phyloP scores from a whole-genome alignment of 495 filamentous ascomycete genomes.

The Xylaria telfairii region DNA sequence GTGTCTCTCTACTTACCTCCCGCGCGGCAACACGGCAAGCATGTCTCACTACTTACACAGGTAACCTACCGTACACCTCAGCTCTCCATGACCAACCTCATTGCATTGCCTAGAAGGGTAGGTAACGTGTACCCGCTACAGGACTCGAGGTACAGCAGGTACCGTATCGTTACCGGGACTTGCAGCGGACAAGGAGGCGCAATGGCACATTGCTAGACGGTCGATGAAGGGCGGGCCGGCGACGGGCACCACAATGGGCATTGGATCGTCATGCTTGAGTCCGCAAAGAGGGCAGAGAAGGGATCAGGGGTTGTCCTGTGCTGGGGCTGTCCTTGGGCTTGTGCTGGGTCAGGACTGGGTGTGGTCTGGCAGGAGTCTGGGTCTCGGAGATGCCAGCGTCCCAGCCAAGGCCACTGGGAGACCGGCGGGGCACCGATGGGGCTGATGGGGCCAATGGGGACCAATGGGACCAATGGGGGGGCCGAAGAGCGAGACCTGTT shows the following conservation, averaged over 20 bases:
- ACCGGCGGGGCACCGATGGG: too few relatives aligned
- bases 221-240: not conserved
- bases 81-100: not conserved
- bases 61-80: not conserved
- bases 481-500: not conserved
- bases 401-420: not conserved
- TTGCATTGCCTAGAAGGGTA: not conserved
- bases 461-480: too few relatives aligned
- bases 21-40: not conserved
- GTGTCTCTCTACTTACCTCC: not conserved
- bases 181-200: conserved; percentile 17
- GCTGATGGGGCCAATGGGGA: too few relatives aligned
- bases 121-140: conserved; percentile 5
- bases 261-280: conserved; percentile 9
- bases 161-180: conserved; percentile 2
- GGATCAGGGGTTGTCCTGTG: too few relatives aligned
- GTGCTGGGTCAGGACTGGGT: too few relatives aligned
- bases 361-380: not conserved
- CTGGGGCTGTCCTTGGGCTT: too few relatives aligned
- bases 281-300: not conserved
- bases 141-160: too few relatives aligned
- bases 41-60: not conserved
- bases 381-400: conserved; percentile 7
- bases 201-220: conserved; percentile 6
- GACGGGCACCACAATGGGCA: conserved; percentile 6